A percentile compares a stretch with the other conserved stretches of the same genome.
Conservation (phyloP, 768 basidiomycete genomes). For the Daedalea quercina region DNA sequence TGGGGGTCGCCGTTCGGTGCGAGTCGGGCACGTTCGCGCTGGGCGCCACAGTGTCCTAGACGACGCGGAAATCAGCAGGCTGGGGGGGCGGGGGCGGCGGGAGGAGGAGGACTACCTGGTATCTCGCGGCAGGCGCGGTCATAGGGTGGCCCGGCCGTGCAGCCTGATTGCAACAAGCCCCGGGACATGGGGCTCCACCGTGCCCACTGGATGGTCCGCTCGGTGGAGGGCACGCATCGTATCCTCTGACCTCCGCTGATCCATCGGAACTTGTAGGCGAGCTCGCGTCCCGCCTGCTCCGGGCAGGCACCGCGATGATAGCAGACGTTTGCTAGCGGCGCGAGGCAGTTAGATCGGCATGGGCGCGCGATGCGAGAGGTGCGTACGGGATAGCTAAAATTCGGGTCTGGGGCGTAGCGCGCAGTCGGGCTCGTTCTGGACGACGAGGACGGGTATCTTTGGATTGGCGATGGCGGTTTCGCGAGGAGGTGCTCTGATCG, state of each 20-base stretch:
- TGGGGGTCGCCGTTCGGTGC: neutral
- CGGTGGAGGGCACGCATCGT: too few species aligned
- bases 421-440: neutral
- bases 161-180: too few species aligned
- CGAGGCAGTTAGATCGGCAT: neutral
- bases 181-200: too few species aligned
- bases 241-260: too few species aligned
- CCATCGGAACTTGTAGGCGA: too few species aligned
- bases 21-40: slow-evolving; percentile 1
- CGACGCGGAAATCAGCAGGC: slow-evolving; percentile 8
- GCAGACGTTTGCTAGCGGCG: neutral
- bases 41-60: slow-evolving; percentile 5
- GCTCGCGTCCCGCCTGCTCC: too few species aligned
- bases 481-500: slow-evolving; percentile 1
- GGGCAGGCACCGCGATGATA: too few species aligned
- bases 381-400: neutral
- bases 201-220: too few species aligned
- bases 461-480: neutral
- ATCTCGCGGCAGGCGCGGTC: too few species aligned
- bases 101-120: too few species aligned
- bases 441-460: neutral
- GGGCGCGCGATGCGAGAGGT: slow-evolving; percentile 5
- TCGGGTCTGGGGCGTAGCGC: slow-evolving; percentile 3
- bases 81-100: too few species aligned
- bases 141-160: too few species aligned